Evolutionary conservation across 352 stramenopile genomes (phyloP).

Genomic region (Thalassiosira sp.): DNA sequence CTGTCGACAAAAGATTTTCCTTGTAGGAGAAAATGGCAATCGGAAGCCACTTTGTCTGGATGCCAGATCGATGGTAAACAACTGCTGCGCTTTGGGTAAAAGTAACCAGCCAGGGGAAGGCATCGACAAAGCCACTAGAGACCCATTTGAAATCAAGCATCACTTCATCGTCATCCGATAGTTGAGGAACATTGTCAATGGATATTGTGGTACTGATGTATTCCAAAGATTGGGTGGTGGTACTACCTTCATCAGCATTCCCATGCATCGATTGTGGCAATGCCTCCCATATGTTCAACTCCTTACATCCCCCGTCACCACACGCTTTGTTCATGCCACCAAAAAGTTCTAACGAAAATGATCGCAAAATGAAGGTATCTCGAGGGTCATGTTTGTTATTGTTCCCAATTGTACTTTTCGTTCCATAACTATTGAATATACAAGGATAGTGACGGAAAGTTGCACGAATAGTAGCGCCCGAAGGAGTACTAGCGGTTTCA

Average conservation of each 20-base stretch:
- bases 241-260: background rate
- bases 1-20: conserved; percentile 7
- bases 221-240: conserved; percentile 33
- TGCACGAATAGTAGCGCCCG: conserved; percentile 16
- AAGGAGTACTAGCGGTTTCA: conserved; percentile 21
- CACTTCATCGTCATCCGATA: conserved; percentile 33
- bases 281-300: conserved; percentile 64
- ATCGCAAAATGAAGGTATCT: conserved; percentile 38
- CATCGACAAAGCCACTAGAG: conserved; percentile 67
- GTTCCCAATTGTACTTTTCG: background rate
- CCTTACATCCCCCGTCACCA: conserved; percentile 26
- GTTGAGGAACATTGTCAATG: conserved; percentile 37
- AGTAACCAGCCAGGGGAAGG: conserved; percentile 67
- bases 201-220: conserved; percentile 46
- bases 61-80: conserved; percentile 55
- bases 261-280: conserved; percentile 34
- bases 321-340: conserved; percentile 33
- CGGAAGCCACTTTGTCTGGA: conserved; percentile 55
- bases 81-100: conserved; percentile 58
- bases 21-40: conserved; percentile 56
- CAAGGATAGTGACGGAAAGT: conserved; percentile 45
- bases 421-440: conserved; percentile 47
- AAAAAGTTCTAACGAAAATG: conserved; percentile 64
- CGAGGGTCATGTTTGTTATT: conserved; percentile 35
- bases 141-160: conserved; percentile 77